Evolutionary conservation across 1,284 basidiomycete species (phyloP).

Genomic region (Agroathelia rolfsii): DNA sequence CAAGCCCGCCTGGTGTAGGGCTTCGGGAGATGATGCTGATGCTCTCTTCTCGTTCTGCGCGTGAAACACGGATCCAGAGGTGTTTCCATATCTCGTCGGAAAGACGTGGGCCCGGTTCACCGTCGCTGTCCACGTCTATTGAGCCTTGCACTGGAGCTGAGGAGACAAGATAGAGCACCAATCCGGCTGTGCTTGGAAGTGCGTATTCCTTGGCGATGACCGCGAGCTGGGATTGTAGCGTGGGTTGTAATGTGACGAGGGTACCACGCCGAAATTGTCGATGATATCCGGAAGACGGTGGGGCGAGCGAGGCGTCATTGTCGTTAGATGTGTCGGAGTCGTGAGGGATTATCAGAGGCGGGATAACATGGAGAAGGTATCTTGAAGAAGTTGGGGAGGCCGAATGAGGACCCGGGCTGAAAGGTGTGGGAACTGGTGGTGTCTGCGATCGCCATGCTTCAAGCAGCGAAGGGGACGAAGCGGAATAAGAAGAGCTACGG

Average conservation of each 20-base stretch:
- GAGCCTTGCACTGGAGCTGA: constrained; percentile 22
- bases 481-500: constrained; percentile 18
- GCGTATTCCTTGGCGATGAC: constrained; percentile 86
- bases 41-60: constrained; percentile 51
- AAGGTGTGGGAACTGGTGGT: constrained; percentile 35
- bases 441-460: constrained; percentile 45
- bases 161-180: constrained; percentile 67
- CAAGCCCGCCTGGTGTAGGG: constrained; percentile 29
- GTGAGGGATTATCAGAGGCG: constrained; percentile 57
- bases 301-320: constrained; percentile 37
- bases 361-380: constrained; percentile 68
- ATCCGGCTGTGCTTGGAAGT: constrained; percentile 67
- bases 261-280: constrained; percentile 67
- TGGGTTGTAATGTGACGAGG: constrained; percentile 63
- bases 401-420: constrained; percentile 23
- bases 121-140: constrained; percentile 11
- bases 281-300: constrained; percentile 59
- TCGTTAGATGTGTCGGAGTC: constrained; percentile 35
- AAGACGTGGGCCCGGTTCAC: constrained; percentile 11
- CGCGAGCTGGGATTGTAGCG: constrained; percentile 57
- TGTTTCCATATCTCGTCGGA: constrained; percentile 79
- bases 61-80: constrained; percentile 65
- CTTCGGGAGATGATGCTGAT: constrained; percentile 28
- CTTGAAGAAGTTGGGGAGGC: constrained; percentile 37
- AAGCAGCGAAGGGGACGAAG: constrained; percentile 25